These are phyloP conservation scores for Lecanosticta acicola DNA, from an alignment of 2,329 filamentous ascomycete genomes.

Conservation along the genomic window DNA sequence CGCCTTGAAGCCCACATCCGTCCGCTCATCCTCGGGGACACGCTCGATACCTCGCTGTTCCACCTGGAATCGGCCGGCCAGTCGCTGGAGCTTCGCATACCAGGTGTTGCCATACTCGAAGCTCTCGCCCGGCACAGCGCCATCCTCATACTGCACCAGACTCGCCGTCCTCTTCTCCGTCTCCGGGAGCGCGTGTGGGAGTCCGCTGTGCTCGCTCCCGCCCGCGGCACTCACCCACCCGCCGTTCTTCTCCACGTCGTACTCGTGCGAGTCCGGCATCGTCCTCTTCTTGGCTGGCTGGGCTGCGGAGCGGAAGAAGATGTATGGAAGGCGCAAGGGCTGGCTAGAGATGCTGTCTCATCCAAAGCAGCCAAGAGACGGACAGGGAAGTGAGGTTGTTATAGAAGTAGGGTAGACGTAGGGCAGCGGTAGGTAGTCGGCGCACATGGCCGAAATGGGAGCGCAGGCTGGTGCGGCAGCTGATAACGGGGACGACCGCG, in stretches of 20 bases:
- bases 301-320: too few species aligned
- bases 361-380: too few species aligned
- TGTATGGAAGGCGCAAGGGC: too few species aligned
- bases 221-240: slow-evolving; percentile 7
- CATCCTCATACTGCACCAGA: slow-evolving; percentile 32
- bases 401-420: too few species aligned
- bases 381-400: too few species aligned
- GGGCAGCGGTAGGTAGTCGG: too few species aligned
- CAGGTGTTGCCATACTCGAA: slow-evolving; percentile 52
- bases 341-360: too few species aligned
- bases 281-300: too few species aligned
- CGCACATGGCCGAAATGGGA: too few species aligned
- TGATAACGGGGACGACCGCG: too few species aligned
- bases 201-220: slow-evolving; percentile 6
- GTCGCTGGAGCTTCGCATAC: slow-evolving; percentile 56
- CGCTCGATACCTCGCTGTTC: slow-evolving; percentile 72
- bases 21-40: slow-evolving; percentile 64
- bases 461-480: too few species aligned
- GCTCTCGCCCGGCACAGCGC: slow-evolving; percentile 53
- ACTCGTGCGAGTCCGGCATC: slow-evolving; percentile 3
- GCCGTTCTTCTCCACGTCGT: slow-evolving; percentile 18
- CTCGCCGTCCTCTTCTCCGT: slow-evolving; percentile 9
- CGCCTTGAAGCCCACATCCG: slow-evolving; percentile 48
- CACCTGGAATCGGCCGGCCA: slow-evolving; percentile 61
- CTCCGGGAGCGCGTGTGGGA: too few species aligned